These are phyloP conservation scores for Trypanosoma congolense DNA, from an alignment of 208 protist genomes.

Conservation along the genomic window DNA sequence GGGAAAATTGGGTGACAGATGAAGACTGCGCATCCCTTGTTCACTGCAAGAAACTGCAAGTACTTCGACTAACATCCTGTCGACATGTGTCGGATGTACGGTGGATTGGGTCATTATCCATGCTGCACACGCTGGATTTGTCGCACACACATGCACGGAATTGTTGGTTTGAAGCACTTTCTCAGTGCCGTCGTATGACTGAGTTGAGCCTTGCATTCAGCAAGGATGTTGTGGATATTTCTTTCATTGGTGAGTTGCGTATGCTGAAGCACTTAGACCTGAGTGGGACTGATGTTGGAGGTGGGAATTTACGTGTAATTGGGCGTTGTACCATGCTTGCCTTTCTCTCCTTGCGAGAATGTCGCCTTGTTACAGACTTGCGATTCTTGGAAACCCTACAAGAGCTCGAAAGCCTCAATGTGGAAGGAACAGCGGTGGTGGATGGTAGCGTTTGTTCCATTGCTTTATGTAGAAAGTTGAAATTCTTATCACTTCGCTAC, in stretches of 20 bases:
- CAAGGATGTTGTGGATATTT: slow-evolving; percentile 24
- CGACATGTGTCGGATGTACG: slow-evolving; percentile 24
- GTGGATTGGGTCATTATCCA: slow-evolving; percentile 21
- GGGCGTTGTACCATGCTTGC: slow-evolving; percentile 22
- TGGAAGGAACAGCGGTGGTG: slow-evolving; percentile 40
- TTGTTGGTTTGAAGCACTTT: slow-evolving; percentile 21
- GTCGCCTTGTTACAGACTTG: slow-evolving; percentile 23
- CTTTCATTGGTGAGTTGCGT: slow-evolving; percentile 29
- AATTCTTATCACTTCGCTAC: slow-evolving; percentile 39
- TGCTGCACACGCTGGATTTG: slow-evolving; percentile 31
- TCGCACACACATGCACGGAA: slow-evolving; percentile 39
- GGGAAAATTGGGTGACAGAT: slow-evolving; percentile 42
- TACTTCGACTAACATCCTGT: slow-evolving; percentile 26
- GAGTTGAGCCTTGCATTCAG: slow-evolving; percentile 53
- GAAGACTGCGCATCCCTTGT: slow-evolving; percentile 18
- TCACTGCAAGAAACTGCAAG: slow-evolving; percentile 13
- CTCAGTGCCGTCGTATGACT: slow-evolving; percentile 29
- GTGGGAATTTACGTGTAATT: slow-evolving; percentile 22
- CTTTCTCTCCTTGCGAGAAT: slow-evolving; percentile 47
- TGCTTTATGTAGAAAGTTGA: slow-evolving; percentile 20
- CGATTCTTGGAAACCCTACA: slow-evolving; percentile 21
- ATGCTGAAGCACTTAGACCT: slow-evolving; percentile 42
- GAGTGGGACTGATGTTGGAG: slow-evolving; percentile 34
- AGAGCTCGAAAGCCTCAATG: slow-evolving; percentile 37
- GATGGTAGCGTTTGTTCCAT: slow-evolving; percentile 33